A percentile compares a stretch with the other conserved stretches of the same genome.
Conservation (phyloP, 306 rosid genomes). For the Vachellia pachyceras region DNA sequence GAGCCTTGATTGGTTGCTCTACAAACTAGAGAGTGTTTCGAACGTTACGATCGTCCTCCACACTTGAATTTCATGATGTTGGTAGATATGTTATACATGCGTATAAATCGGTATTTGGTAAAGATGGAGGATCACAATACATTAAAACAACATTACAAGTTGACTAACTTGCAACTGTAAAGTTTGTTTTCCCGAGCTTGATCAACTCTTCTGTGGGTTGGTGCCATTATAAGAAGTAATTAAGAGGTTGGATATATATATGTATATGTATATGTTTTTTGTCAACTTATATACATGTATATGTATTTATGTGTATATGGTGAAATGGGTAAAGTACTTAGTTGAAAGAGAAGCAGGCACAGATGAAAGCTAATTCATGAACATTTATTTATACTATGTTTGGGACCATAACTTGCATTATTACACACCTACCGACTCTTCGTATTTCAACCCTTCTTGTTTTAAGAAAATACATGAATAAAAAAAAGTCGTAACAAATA, state of each 20-base stretch:
- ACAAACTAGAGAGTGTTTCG: no score
- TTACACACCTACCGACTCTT: not conserved
- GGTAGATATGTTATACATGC: slow-evolving; percentile 1
- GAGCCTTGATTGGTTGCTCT: no score
- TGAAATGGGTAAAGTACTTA: slow-evolving; percentile 33
- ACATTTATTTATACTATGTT: not conserved
- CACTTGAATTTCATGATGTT: no score
- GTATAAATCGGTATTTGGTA: slow-evolving; percentile 45
- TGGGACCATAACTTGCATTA: not conserved
- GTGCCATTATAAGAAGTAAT: slow-evolving; percentile 8
- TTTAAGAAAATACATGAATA: not conserved
- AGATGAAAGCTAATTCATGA: not conserved
- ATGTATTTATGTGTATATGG: no score
- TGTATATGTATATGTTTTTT: no score
- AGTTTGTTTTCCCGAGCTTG: slow-evolving; percentile 22
- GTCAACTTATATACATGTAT: no score
- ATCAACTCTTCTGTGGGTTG: slow-evolving; percentile 2
- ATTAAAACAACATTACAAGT: slow-evolving; percentile 43
- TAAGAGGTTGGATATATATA: no score
- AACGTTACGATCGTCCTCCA: no score
- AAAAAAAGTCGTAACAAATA: not conserved
- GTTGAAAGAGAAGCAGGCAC: slow-evolving; percentile 26
- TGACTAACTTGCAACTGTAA: slow-evolving; percentile 33
- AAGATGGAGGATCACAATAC: slow-evolving; percentile 31
- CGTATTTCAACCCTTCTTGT: not conserved